Evolutionary conservation across 768 basidiomycete genomes (phyloP).

Genomic region (Crepidotus variabilis): DNA sequence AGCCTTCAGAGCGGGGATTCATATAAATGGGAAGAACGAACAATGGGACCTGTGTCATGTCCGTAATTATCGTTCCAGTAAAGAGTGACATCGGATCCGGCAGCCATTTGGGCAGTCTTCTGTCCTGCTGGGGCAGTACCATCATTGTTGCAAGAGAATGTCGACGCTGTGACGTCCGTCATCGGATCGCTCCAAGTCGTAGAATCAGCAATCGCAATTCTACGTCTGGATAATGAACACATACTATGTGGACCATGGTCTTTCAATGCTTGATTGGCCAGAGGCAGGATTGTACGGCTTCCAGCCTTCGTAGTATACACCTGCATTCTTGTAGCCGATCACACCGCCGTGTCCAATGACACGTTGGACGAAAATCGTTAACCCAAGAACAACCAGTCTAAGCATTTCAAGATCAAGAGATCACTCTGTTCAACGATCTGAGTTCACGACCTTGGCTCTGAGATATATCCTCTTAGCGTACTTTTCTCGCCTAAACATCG

Average conservation of each 20-base stretch:
- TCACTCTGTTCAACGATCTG: background rate
- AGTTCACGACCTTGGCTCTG: background rate
- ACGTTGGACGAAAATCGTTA: constrained; percentile 24
- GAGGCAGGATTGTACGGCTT: constrained; percentile 37
- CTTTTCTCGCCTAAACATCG: background rate
- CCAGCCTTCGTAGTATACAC: constrained; percentile 38
- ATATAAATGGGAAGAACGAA: constrained; percentile 10
- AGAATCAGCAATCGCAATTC: background rate
- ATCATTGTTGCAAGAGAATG: constrained; percentile 44
- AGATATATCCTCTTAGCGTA: background rate
- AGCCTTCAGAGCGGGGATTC: background rate
- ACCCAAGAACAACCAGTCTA: constrained; percentile 17
- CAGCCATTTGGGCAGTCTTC: constrained; percentile 37
- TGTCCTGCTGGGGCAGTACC: constrained; percentile 37
- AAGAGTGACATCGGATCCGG: constrained; percentile 37
- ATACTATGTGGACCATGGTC: constrained; percentile 43
- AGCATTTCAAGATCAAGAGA: background rate
- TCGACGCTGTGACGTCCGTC: constrained; percentile 29
- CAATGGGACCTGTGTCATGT: constrained; percentile 41
- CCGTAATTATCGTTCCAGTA: constrained; percentile 47
- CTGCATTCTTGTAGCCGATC: constrained; percentile 34
- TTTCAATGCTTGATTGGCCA: constrained; percentile 39
- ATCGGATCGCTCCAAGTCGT: constrained; percentile 37
- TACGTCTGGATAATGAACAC: background rate
- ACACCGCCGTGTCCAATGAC: constrained; percentile 43